phyloP scores from a whole-genome alignment of 2,329 filamentous ascomycete species.

The Samsoniella hepiali region DNA sequence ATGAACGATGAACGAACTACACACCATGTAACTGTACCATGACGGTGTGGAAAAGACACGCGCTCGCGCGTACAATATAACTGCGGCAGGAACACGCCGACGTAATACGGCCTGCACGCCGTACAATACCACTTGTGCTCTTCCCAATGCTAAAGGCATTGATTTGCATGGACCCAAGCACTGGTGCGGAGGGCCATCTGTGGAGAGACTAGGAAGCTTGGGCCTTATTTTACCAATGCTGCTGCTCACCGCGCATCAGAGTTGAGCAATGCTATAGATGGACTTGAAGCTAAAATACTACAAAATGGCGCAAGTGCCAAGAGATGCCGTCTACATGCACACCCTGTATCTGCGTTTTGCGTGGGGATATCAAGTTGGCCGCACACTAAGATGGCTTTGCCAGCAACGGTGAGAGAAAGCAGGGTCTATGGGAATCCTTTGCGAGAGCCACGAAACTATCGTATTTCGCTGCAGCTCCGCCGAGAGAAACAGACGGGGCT shows the following conservation, averaged over 20 bases:
- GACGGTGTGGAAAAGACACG: not conserved
- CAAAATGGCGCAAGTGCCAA: no score
- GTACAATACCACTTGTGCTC: not conserved
- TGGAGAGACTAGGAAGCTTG: not conserved
- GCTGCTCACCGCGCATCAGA: not conserved
- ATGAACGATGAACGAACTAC: not conserved
- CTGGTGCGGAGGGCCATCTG: not conserved
- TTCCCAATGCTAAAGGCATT: not conserved
- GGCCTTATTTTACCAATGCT: not conserved
- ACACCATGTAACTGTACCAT: not conserved
- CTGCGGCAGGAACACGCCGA: not conserved
- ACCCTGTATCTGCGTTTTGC: not conserved
- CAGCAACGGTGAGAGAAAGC: not conserved
- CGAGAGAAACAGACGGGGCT: not conserved
- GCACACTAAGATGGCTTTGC: not conserved
- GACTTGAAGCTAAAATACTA: not conserved
- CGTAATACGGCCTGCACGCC: not conserved
- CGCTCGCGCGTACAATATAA: not conserved
- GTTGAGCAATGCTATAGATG: not conserved
- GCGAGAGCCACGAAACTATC: not conserved
- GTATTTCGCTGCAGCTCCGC: not conserved
- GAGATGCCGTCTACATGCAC: not conserved
- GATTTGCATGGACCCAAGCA: not conserved
- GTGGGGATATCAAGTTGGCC: not conserved
- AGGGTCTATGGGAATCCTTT: constrained; percentile 9